Conservation (phyloP, 73 alveolate genomes). For the Tetrahymena thermophila region DNA sequence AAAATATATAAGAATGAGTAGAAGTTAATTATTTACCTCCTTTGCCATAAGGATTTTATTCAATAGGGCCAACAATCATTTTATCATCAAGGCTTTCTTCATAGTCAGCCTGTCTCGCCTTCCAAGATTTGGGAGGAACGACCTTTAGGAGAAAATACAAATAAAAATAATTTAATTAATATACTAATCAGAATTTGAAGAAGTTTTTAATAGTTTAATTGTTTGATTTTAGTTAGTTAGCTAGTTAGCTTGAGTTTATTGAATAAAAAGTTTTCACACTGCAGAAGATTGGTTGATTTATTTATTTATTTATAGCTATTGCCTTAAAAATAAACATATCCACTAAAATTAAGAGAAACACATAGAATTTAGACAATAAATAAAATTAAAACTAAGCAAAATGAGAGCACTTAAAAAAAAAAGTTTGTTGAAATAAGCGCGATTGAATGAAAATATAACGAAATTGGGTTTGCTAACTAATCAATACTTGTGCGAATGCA, state of each 20-base stretch:
- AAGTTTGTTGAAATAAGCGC: background rate
- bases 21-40: slow-evolving; percentile 55
- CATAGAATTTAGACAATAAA: background rate
- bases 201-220: background rate
- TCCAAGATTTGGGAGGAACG: slow-evolving; percentile 77
- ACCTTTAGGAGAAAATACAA: slow-evolving; percentile 34
- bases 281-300: background rate
- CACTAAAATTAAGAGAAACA: background rate
- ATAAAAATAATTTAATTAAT: background rate
- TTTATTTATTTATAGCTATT: too few species aligned
- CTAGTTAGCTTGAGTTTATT: background rate
- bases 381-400: background rate
- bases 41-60: slow-evolving; percentile 64
- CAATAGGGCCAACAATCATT: slow-evolving; percentile 63
- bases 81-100: slow-evolving; percentile 16
- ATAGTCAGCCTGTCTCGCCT: slow-evolving; percentile 67
- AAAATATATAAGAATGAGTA: slow-evolving; percentile 2
- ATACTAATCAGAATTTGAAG: background rate
- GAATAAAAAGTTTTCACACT: background rate
- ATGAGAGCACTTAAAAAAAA: background rate
- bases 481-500: background rate
- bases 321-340: background rate
- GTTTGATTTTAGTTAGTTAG: background rate
- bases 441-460: background rate
- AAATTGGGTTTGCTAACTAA: background rate